Conservation (phyloP, 169 alveolate species). For the Plasmodium vivax region DNA sequence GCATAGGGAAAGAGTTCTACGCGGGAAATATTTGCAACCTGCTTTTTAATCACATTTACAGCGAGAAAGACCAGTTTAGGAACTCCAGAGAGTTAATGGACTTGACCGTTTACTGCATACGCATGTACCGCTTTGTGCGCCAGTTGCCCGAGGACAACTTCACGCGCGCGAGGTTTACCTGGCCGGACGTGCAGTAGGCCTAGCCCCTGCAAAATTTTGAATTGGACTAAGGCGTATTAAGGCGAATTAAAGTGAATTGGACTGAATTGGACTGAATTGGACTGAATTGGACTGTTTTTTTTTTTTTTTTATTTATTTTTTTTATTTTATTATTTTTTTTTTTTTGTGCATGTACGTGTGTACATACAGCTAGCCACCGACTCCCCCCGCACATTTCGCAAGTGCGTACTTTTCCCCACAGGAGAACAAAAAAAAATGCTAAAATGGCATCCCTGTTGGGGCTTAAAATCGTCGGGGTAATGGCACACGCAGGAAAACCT, state of each 20-base stretch:
- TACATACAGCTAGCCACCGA: not conserved
- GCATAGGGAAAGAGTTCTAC: constrained; percentile 41
- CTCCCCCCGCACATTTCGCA: not conserved
- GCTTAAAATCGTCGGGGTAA: not conserved
- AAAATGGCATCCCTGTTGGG: not conserved
- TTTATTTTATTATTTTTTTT: not conserved
- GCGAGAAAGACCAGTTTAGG: constrained; percentile 33
- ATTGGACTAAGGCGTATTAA: not conserved
- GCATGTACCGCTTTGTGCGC: constrained; percentile 53
- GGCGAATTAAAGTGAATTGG: not conserved
- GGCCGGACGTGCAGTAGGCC: constrained; percentile 51
- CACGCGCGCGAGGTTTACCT: constrained; percentile 49
- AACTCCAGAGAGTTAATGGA: constrained; percentile 45
- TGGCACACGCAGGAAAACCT: not conserved
- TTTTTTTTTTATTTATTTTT: not conserved
- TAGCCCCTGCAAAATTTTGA: not conserved
- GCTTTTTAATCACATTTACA: constrained; percentile 64
- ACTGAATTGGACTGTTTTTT: not conserved
- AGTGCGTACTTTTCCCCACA: not conserved
- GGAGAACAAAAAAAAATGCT: not conserved
- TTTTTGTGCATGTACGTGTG: constrained; percentile 6
- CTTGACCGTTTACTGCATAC: constrained; percentile 55
- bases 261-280: not conserved
- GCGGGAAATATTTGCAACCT: constrained; percentile 48
- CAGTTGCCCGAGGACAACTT: constrained; percentile 57